Base-by-base conservation (phyloP, 2,329 filamentous ascomycete genomes). In the Botrytis byssoidea region DNA sequence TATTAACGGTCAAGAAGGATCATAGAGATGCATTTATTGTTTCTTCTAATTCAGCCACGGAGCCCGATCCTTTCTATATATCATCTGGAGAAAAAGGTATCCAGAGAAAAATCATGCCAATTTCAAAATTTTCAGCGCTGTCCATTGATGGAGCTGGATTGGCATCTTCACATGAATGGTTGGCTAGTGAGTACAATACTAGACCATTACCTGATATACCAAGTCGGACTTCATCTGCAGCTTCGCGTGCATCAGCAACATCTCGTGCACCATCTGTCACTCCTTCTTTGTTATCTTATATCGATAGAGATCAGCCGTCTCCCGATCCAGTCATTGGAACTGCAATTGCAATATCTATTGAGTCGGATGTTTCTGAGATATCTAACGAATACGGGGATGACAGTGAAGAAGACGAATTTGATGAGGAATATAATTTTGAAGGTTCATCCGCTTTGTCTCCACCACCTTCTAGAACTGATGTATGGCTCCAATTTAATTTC, bases 241-340 rank as follows among this genome's bases (percentile, higher is more conserved):
- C 60, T 22, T 71, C 66, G 44, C 67, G 44, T 40, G 71, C 46
- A 18, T 74, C 76, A 10, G 37, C 70, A 20, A 37, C 55, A n/a
- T 74, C 76, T 35, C 61, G 70, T 32, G 71, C 76, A 32, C 72
- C 74, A 37, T 78, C 75, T 14, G 71, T 77, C 35, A 70, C 76
- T 22, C 74, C 76, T 20, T 78, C 76, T 9, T 46, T 77, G 14
- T 20, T 71, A 10, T 66, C 69, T 3, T 76, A 76, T 70, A 40
- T 73, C 29, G 76, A 78, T 20, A 71, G 75, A 63, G 72, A 75
- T 32, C 57, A 72, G n/a, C 22, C 60, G 18, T 77, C 75, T n/a
- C 77, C 76, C n/a, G 75, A 76, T 48, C 74, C 74, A 42, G 42
- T 74, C 1, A 63, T 77, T 51, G 72, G 73, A 65, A 70, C 73